These are phyloP conservation scores for Komagataella mondaviorum DNA, from an alignment of 805 yeast species.

Conservation along the genomic window DNA sequence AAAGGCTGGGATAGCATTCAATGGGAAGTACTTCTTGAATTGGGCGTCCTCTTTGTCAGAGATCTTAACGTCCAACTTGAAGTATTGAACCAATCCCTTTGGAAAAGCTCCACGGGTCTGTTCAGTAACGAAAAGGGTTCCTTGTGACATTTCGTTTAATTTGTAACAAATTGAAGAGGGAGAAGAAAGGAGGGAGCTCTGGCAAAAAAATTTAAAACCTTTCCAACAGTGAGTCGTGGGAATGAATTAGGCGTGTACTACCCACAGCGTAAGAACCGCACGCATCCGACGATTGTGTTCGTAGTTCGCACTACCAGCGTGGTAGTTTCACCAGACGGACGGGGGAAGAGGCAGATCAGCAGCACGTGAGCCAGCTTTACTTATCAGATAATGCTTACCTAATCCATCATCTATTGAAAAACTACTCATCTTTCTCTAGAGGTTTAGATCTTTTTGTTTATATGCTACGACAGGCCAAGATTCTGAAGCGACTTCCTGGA, in stretches of 20 bases:
- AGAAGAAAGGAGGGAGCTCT: not conserved
- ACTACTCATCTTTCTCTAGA: not conserved
- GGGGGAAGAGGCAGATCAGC: no score
- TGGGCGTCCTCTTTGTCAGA: slow-evolving; percentile 22
- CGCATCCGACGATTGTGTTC: not conserved
- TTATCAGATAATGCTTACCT: not conserved
- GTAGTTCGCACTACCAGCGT: not conserved
- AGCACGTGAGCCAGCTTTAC: not conserved
- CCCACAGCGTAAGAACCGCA: not conserved
- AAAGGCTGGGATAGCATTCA: slow-evolving; percentile 54
- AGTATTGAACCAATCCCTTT: slow-evolving; percentile 41
- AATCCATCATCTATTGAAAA: not conserved
- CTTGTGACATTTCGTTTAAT: slow-evolving; percentile 40
- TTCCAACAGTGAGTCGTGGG: not conserved
- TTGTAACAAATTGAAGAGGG: not conserved
- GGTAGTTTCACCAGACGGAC: not conserved
- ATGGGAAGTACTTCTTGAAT: slow-evolving; percentile 43
- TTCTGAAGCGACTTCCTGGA: not conserved
- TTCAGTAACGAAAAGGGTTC: slow-evolving; percentile 35
- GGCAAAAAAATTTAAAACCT: not conserved
- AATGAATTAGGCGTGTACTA: not conserved
- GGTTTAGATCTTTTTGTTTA: not conserved
- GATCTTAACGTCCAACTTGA: slow-evolving; percentile 45
- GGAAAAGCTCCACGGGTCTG: slow-evolving; percentile 13
- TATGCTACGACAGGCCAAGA: not conserved